Evolutionary conservation across 2,329 filamentous ascomycete species (phyloP).

Genomic region (Fusarium luffae): DNA sequence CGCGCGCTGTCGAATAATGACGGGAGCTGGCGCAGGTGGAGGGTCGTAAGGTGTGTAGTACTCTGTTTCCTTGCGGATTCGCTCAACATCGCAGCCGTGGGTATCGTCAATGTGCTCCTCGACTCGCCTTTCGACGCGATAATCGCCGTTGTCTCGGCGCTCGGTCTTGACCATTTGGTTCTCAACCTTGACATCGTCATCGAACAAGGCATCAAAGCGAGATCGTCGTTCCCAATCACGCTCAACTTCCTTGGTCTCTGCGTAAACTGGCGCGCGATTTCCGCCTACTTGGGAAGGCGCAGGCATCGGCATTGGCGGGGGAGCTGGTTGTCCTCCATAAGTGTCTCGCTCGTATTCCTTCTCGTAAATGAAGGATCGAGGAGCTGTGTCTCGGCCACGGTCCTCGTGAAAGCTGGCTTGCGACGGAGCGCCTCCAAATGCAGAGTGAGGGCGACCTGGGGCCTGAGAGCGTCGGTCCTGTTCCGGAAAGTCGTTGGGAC

Average conservation of each 20-base stretch:
- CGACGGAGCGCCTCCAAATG: constrained; percentile 56
- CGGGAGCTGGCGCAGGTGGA: constrained; percentile 56
- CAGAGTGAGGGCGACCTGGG: constrained; percentile 64
- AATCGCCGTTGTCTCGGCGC: constrained; percentile 58
- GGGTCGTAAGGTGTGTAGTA: constrained; percentile 67
- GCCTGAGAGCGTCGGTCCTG: constrained; percentile 58
- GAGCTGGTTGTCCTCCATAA: constrained; percentile 35
- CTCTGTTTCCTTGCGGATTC: constrained; percentile 71
- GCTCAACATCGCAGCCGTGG: constrained; percentile 63
- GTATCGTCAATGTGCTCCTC: constrained; percentile 62
- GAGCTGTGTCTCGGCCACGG: constrained; percentile 51
- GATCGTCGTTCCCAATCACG: constrained; percentile 59
- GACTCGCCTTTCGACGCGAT: constrained; percentile 62
- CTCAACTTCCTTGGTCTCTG: constrained; percentile 51
- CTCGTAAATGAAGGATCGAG: constrained; percentile 39
- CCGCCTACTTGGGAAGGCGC: constrained; percentile 39
- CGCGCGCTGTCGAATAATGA: constrained; percentile 67
- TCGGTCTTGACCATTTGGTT: constrained; percentile 57
- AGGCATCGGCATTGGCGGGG: constrained; percentile 40
- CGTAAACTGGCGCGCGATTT: constrained; percentile 50
- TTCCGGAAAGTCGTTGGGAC: constrained; percentile 56
- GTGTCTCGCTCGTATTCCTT: constrained; percentile 42
- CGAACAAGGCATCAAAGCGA: constrained; percentile 56
- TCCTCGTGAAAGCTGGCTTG: constrained; percentile 60
- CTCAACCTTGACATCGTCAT: constrained; percentile 65